These are phyloP conservation scores for Hypoxylon subgilvum DNA, from an alignment of 495 filamentous ascomycete genomes.

Conservation along the genomic window DNA sequence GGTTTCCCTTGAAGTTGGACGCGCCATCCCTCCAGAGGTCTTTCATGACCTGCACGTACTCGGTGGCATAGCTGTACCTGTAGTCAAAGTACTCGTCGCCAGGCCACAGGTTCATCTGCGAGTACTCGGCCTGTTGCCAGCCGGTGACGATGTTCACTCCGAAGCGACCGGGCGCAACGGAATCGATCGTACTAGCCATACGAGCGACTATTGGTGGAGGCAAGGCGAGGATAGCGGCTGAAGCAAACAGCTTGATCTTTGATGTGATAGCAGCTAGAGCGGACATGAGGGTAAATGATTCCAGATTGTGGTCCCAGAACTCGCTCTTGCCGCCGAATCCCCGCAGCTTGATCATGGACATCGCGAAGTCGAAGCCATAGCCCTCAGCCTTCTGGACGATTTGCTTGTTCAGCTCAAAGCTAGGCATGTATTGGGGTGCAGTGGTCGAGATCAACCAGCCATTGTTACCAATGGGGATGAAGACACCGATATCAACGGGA, in stretches of 20 bases:
- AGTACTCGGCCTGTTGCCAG: conserved; percentile 45
- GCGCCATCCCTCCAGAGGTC: conserved; percentile 42
- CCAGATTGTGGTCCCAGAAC: conserved; percentile 45
- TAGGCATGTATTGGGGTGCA: conserved; percentile 42
- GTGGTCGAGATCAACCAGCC: conserved; percentile 44
- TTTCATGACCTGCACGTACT: conserved; percentile 45
- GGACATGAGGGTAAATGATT: conserved; percentile 56
- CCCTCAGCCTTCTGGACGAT: conserved; percentile 43
- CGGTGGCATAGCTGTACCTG: conserved; percentile 45
- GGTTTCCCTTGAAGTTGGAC: conserved; percentile 44
- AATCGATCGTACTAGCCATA: conserved; percentile 43
- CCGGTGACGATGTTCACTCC: conserved; percentile 45
- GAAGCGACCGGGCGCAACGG: conserved; percentile 43
- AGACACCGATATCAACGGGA: conserved; percentile 40
- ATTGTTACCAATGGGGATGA: conserved; percentile 46
- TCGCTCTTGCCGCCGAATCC: conserved; percentile 44
- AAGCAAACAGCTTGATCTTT: conserved; percentile 55
- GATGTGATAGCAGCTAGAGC: conserved; percentile 54
- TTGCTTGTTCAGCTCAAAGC: conserved; percentile 44
- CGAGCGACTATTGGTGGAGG: conserved; percentile 40
- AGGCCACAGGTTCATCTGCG: conserved; percentile 46
- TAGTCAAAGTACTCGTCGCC: conserved; percentile 46
- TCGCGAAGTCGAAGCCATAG: conserved; percentile 42
- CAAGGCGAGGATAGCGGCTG: conserved; percentile 39
- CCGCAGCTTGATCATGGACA: conserved; percentile 46